Base-by-base conservation (phyloP, 164 flowering plant genomes). In the Chimonanthus praecox region DNA sequence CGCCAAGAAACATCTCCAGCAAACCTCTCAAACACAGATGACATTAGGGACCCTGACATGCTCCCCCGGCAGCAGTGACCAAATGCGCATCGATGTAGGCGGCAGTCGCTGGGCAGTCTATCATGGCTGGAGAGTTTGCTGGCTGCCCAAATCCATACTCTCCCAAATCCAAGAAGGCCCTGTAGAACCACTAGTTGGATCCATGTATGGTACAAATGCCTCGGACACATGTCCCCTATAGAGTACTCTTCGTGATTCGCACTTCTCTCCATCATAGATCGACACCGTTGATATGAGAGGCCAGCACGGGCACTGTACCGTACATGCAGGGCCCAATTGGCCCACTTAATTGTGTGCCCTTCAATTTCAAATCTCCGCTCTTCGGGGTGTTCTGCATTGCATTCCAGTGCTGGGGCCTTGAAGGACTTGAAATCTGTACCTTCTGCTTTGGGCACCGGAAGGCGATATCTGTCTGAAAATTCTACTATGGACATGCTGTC, bases 171-270 rank as follows among this genome's bases (percentile, higher is more conserved):
- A 89, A 77, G 68, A 73, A 88, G 7, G 91, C 80, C 75, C 73
- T 80, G 64, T 73, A 85, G 76, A 83, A 91, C 89, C 88, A 88
- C 11, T 84, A 0, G 86, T 79, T 47, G 86, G 81, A 67, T 91
- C 94, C 91, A 85, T 85, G 77, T 89, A 91, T 2, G 97, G 91
- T 33, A 88, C 89, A 45, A 86, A 88, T 2, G 85, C 49, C 76
- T 89, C 94, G 0, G 97, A 89, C 20, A 85, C 49, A 61, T 68
- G 82, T 4, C 91, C 91, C 79, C 73, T 79, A 58, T 89, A 89
- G 74, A 89, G 3, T 4, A 91, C 92, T 1, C 74, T 60, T 0
- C 94, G 80, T 48, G 33, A 58, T 47, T 76, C 54, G 0, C 74
- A 18, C 61, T 84, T 84, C 44, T 86, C 87, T 0, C 15, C 46